A percentile compares a stretch with the other conserved stretches of the same genome.
Conservation (phyloP, 2,329 filamentous ascomycete species). For the Daldinia sp. region DNA sequence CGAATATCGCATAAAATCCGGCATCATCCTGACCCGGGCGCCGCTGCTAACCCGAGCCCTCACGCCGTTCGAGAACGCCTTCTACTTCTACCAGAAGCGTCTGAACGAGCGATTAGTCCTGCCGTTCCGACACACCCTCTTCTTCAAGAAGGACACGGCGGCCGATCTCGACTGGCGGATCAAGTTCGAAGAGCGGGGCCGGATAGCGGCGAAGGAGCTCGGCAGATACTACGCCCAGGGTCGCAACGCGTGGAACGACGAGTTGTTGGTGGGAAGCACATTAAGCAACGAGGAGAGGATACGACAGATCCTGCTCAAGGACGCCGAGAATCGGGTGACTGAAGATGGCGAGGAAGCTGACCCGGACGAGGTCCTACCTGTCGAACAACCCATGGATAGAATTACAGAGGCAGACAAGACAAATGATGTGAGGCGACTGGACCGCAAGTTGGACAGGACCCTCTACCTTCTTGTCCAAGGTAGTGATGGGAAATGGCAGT, state of each 20-base stretch:
- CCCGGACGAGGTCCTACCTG: slow-evolving; percentile 70
- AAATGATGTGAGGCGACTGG: slow-evolving; percentile 81
- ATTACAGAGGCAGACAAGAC: slow-evolving; percentile 81
- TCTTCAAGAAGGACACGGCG: slow-evolving; percentile 92
- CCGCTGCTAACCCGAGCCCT: slow-evolving; percentile 87
- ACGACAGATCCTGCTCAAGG: slow-evolving; percentile 76
- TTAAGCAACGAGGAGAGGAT: slow-evolving; percentile 73
- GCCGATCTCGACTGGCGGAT: slow-evolving; percentile 89
- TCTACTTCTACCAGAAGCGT: slow-evolving; percentile 96
- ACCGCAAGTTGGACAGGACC: slow-evolving; percentile 82
- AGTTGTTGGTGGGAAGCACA: slow-evolving; percentile 79
- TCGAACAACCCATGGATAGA: slow-evolving; percentile 78
- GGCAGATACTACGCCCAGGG: slow-evolving; percentile 82
- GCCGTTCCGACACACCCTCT: slow-evolving; percentile 91
- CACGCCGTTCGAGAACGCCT: slow-evolving; percentile 90
- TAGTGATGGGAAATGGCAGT: slow-evolving; percentile 79
- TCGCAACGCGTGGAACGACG: slow-evolving; percentile 87
- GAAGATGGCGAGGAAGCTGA: slow-evolving; percentile 71
- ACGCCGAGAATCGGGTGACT: slow-evolving; percentile 75
- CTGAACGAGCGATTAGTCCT: slow-evolving; percentile 91
- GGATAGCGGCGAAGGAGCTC: slow-evolving; percentile 84
- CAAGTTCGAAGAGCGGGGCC: slow-evolving; percentile 79
- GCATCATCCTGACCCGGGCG: slow-evolving; percentile 87
- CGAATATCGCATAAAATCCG: slow-evolving; percentile 67
- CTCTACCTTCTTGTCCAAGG: slow-evolving; percentile 88